Base-by-base conservation (phyloP, 139 green algal genomes). In the Closterium sp. region DNA sequence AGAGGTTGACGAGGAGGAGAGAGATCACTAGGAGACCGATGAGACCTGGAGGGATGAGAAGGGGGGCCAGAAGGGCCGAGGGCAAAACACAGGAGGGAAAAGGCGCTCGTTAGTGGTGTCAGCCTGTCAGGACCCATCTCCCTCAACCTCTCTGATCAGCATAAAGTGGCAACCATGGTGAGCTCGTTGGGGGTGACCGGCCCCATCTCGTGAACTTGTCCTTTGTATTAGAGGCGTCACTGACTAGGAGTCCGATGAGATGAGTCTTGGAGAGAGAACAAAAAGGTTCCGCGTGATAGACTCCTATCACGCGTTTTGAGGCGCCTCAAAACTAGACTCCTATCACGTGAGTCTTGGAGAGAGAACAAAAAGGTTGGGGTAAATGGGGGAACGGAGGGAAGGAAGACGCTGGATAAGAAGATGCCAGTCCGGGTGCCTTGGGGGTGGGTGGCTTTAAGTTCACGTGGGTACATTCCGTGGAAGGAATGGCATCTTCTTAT, bases 351-450 rank as follows among this genome's bases (percentile, higher is more conserved):
- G n/a, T n/a, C n/a, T n/a, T n/a, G n/a, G n/a, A n/a, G n/a, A n/a
- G n/a, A n/a, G n/a, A n/a, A n/a, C n/a, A 85, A 30, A 30, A 16
- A 89, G 10, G 94, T 94, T 69, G 92, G 93, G 10, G 99, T 95
- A 98, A 98, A 99, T 32, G 99, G 95, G 19, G 95, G 93, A 4
- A 99, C 96, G 2, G 98, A 97, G n/a, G 95, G 64, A 2, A 89
- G 93, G 95, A 99, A 98, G 38, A 96, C 97, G 32, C 36, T 95
- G 2, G 97, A 83, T 97, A 99, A 99, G 92, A 98, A 96, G 34
- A 38, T 10, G 91, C 91, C 4, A 91, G 36, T 10, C n/a, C 83
- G 9, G 66, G 89, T 31, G 81, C 92, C 84, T 90, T 84, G 28
- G 93, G n/a, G n/a, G n/a, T n/a, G 93, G 5, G 93, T 95, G 88